phyloP scores from a whole-genome alignment of 1,139 yeast species.

The Pneumocystis canis region DNA sequence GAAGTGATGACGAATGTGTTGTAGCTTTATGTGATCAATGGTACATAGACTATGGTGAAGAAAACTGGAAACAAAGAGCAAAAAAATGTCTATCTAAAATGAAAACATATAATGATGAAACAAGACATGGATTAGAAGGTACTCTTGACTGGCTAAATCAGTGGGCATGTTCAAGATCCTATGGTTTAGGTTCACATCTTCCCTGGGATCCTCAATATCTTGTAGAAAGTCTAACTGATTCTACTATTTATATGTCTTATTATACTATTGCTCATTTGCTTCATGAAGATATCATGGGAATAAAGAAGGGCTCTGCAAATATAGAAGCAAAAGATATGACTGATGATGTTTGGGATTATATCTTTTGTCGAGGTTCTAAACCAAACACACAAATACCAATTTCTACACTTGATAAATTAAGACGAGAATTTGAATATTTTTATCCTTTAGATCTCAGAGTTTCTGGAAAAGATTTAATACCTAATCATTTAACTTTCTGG shows the following conservation, averaged over 20 bases:
- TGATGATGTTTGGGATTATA: conserved; percentile 83
- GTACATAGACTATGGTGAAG: conserved; percentile 97
- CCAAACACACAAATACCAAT: conserved; percentile 40
- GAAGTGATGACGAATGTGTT: conserved; percentile 94
- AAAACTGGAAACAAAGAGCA: conserved; percentile 73
- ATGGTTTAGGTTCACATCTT: conserved; percentile 85
- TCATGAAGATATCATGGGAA: conserved; percentile 78
- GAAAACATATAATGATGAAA: conserved; percentile 73
- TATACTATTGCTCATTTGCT: conserved; percentile 80
- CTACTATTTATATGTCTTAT: conserved; percentile 91
- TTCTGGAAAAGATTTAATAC: conserved; percentile 94
- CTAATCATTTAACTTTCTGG: conserved; percentile 92
- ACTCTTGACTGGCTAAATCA: conserved; percentile 92
- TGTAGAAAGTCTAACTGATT: conserved; percentile 90
- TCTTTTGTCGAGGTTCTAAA: conserved; percentile 59
- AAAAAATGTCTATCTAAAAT: conserved; percentile 61
- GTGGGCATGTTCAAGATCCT: conserved; percentile 97
- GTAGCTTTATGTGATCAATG: conserved; percentile 98
- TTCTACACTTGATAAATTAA: conserved; percentile 53
- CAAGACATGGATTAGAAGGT: conserved; percentile 84
- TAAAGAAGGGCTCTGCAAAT: conserved; percentile 52
- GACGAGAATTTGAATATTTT: conserved; percentile 90
- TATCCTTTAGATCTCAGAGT: conserved; percentile 84
- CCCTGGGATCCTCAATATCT: conserved; percentile 96
- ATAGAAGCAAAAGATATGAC: conserved; percentile 78